Conservation (phyloP, 2,329 filamentous ascomycete species). For the Ceratocystis alfenasii region DNA sequence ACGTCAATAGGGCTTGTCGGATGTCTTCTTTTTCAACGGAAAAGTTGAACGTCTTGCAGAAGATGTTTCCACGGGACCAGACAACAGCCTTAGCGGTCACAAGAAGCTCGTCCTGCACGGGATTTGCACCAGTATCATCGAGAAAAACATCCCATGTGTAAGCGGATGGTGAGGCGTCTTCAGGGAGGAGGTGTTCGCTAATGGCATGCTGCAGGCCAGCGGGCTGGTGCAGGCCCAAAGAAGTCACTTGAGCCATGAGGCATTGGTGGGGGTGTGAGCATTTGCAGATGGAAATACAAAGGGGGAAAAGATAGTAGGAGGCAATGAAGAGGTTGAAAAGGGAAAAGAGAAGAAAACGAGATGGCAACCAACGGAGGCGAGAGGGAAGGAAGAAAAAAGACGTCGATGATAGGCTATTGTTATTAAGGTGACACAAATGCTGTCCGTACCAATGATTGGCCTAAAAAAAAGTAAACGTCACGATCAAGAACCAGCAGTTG, state of each 20-base stretch:
- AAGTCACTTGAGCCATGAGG: constrained; percentile 80
- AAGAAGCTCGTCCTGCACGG: constrained; percentile 60
- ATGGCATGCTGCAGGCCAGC: constrained; percentile 73
- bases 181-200: constrained; percentile 61
- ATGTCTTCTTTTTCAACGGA: constrained; percentile 77
- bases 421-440: too few species aligned
- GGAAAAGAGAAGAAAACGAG: neutral
- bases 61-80: constrained; percentile 77
- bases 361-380: neutral
- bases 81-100: constrained; percentile 65
- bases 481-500: neutral
- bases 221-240: constrained; percentile 82
- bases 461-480: too few species aligned
- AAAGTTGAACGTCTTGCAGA: constrained; percentile 78
- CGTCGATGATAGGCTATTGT: too few species aligned
- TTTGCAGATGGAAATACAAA: too few species aligned
- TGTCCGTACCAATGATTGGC: too few species aligned
- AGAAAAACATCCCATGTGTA: constrained; percentile 63
- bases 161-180: constrained; percentile 49
- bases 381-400: neutral
- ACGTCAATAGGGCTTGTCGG: constrained; percentile 73
- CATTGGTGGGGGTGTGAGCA: neutral
- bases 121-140: constrained; percentile 22
- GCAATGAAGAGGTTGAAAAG: neutral
- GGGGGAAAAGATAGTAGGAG: neutral